Conservation (phyloP, 1,139 yeast species). For the Williopsis jadinii region DNA sequence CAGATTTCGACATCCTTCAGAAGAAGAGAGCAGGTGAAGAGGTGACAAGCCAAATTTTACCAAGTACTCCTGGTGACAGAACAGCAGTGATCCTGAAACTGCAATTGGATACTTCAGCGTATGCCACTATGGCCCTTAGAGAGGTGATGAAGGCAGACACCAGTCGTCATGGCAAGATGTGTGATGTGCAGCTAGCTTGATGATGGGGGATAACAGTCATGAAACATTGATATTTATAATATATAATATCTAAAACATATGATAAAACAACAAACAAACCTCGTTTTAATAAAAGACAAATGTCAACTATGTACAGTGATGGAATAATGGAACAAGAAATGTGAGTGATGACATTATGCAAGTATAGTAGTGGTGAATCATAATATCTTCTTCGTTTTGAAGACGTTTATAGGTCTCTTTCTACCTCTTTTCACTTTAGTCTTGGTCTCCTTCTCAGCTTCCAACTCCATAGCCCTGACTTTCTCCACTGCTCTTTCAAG, state of each 20-base stretch:
- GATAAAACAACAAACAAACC: no score
- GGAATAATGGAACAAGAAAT: no score
- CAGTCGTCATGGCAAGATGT: conserved; percentile 53
- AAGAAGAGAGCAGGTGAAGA: conserved; percentile 33
- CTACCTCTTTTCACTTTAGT: conserved; percentile 11
- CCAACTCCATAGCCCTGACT: conserved; percentile 1
- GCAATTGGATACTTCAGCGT: conserved; percentile 80
- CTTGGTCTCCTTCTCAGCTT: not conserved
- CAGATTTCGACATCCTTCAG: conserved; percentile 68
- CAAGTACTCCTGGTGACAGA: conserved; percentile 44
- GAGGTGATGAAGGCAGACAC: conserved; percentile 86
- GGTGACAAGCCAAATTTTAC: conserved; percentile 25
- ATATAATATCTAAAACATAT: no score
- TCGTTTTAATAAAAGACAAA: no score
- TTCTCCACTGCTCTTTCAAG: conserved; percentile 5
- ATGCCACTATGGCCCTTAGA: conserved; percentile 96
- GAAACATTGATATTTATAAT: no score
- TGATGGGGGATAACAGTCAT: no score
- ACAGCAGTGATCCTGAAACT: conserved; percentile 69
- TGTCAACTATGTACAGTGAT: no score
- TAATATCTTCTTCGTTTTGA: conserved; percentile 7
- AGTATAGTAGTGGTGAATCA: no score
- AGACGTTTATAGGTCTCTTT: conserved; percentile 12
- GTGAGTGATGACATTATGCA: no score
- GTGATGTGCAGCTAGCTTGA: conserved; percentile 24